A percentile compares a stretch with the other conserved stretches of the same genome.
phyloP scores from a whole-genome alignment of 805 yeast species.

The Zygoascus flipseniorum region DNA sequence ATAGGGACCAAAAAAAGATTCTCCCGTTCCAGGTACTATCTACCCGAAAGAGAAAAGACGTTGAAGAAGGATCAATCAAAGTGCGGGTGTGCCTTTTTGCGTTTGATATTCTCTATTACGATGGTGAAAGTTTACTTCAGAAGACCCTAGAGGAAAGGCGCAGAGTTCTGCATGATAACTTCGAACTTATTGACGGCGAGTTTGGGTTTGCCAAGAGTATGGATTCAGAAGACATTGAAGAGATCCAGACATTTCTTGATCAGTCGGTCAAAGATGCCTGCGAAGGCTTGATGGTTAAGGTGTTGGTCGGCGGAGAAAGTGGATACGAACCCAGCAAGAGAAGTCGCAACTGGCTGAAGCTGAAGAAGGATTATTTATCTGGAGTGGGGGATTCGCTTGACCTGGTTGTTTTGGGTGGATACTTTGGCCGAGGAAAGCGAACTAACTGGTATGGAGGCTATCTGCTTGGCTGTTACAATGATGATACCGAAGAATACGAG shows the following conservation, averaged over 20 bases:
- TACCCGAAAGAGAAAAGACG: constrained; percentile 91
- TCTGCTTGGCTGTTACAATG: constrained; percentile 80
- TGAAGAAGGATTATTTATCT: constrained; percentile 88
- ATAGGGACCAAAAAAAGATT: constrained; percentile 63
- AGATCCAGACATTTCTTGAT: constrained; percentile 76
- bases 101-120: constrained; percentile 72
- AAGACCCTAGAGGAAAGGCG: constrained; percentile 67
- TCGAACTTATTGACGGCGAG: constrained; percentile 61
- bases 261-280: constrained; percentile 83
- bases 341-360: constrained; percentile 89
- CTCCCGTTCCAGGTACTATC: constrained; percentile 89
- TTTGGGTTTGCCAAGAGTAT: constrained; percentile 71
- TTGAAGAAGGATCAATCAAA: constrained; percentile 75
- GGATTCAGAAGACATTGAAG: constrained; percentile 61
- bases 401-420: constrained; percentile 89
- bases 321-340: constrained; percentile 91
- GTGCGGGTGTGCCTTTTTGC: constrained; percentile 90
- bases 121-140: constrained; percentile 63
- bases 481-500: constrained; percentile 86
- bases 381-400: constrained; percentile 97
- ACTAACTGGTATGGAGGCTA: constrained; percentile 96
- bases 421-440: constrained; percentile 87
- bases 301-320: constrained; percentile 71
- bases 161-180: constrained; percentile 43
- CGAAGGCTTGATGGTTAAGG: constrained; percentile 94